A percentile compares a stretch with the other conserved stretches of the same genome.
These are phyloP conservation scores for Neurospora sp. DNA, from an alignment of 495 filamentous ascomycete genomes.

Conservation along the genomic window DNA sequence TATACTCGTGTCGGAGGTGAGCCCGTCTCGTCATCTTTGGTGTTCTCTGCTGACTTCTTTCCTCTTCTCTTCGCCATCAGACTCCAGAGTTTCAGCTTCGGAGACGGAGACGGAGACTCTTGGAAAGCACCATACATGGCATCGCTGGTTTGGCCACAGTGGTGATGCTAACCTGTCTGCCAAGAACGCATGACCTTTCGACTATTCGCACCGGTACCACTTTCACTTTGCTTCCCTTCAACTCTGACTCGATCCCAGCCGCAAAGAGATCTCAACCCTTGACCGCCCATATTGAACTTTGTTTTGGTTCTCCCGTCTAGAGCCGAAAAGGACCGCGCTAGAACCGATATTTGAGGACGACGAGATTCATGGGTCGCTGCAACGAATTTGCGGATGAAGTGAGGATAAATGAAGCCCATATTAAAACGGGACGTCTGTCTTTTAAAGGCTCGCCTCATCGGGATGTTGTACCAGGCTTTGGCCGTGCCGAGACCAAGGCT, in stretches of 20 bases:
- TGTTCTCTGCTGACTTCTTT: background rate
- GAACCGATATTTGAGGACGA: constrained; percentile 1
- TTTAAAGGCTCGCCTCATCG: constrained; percentile 19
- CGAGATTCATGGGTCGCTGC: constrained; percentile 13
- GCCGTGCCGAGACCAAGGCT: constrained; percentile 11
- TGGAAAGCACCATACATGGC: background rate
- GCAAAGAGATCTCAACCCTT: background rate
- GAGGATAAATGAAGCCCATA: constrained; percentile 40
- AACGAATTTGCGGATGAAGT: constrained; percentile 41
- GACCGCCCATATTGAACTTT: background rate
- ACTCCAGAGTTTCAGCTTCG: background rate
- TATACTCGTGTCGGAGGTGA: constrained; percentile 18
- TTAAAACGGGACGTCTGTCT: constrained; percentile 29
- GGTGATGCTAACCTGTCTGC: background rate
- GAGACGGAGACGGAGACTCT: background rate
- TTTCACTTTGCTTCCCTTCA: background rate
- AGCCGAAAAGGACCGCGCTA: background rate
- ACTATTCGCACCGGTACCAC: background rate
- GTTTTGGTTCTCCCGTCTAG: background rate
- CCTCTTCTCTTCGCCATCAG: background rate
- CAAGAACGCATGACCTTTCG: background rate
- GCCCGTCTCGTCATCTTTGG: background rate
- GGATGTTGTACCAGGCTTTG: constrained; percentile 8
- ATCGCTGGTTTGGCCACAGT: background rate
- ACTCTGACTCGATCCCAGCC: background rate